Conservation (phyloP, 352 stramenopile species). For the Thraustotheca clavata region DNA sequence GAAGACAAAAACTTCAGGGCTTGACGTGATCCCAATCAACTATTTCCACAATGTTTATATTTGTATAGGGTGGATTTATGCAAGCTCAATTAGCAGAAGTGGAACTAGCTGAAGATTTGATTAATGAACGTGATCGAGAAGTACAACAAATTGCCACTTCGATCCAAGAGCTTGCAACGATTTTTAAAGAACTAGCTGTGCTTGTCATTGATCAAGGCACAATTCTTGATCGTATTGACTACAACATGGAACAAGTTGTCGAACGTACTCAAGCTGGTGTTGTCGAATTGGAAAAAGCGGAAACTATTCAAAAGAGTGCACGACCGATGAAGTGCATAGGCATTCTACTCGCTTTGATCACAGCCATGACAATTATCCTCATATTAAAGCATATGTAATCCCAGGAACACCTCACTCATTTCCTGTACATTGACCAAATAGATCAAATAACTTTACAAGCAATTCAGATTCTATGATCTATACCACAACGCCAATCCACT, state of each 20-base stretch:
- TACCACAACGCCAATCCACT: constrained; percentile 9
- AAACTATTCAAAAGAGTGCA: constrained; percentile 97
- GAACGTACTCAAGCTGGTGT: constrained; percentile 98
- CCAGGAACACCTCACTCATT: too few relatives aligned
- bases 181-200: constrained; percentile 99
- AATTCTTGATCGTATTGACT: constrained; percentile 99
- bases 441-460: too few relatives aligned
- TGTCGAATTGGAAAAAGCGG: constrained; percentile 97
- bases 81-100: constrained; percentile 93
- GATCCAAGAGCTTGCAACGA: constrained; percentile 98
- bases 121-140: constrained; percentile 93
- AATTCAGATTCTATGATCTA: too few relatives aligned
- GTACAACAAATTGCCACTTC: constrained; percentile 97
- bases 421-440: too few relatives aligned
- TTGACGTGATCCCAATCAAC: constrained; percentile 28
- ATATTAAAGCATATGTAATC: constrained; percentile 85
- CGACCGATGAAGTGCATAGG: constrained; percentile 94
- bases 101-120: constrained; percentile 93
- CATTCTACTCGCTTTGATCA: constrained; percentile 88
- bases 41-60: constrained; percentile 21
- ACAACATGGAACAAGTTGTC: constrained; percentile 99
- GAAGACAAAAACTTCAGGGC: constrained; percentile 49
- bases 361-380: constrained; percentile 88
- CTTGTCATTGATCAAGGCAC: constrained; percentile 99
- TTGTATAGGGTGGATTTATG: constrained; percentile 83